Percentiles rank a stretch among this genome's conserved stretches.
Conservation (phyloP, 192 early-diverging fungal genomes). For the Rhizophagus prolifer region DNA sequence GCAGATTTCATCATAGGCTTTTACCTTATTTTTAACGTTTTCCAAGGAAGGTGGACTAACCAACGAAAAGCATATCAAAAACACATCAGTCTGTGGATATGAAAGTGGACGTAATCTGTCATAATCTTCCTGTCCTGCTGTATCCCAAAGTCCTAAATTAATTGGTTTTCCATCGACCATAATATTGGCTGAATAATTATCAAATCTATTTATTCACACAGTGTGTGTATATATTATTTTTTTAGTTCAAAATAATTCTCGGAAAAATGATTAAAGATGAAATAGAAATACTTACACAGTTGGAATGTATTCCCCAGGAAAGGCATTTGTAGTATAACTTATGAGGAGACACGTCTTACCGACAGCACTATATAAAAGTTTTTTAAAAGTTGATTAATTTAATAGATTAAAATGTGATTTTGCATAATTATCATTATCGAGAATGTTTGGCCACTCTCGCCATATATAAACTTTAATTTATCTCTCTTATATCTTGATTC, state of each 20-base stretch:
- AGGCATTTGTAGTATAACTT: slow-evolving; percentile 99
- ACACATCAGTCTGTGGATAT: slow-evolving; percentile 99
- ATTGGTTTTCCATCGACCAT: slow-evolving; percentile 99
- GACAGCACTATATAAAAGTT: slow-evolving; percentile 64
- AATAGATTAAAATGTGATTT: background rate
- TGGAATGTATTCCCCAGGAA: slow-evolving; percentile 99
- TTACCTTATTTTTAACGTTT: slow-evolving; percentile 94
- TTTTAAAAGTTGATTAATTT: background rate
- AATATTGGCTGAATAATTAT: slow-evolving; percentile 98
- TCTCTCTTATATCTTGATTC: too few species aligned
- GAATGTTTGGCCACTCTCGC: too few species aligned
- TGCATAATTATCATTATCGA: background rate
- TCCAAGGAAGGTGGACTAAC: slow-evolving; percentile 95
- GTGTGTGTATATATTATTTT: too few species aligned
- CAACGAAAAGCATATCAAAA: slow-evolving; percentile 96
- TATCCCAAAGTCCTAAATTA: slow-evolving; percentile 98
- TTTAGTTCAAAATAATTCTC: too few species aligned
- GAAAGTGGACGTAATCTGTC: slow-evolving; percentile 95
- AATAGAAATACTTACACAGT: slow-evolving; percentile 79
- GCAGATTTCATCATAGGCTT: too few species aligned
- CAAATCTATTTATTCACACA: slow-evolving; percentile 60
- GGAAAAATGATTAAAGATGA: too few species aligned
- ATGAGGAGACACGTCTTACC: slow-evolving; percentile 97
- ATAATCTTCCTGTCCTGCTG: slow-evolving; percentile 98
- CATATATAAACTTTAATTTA: too few species aligned